Base-by-base conservation (phyloP, 2,329 filamentous ascomycete species). In the Emergomyces orientalis region DNA sequence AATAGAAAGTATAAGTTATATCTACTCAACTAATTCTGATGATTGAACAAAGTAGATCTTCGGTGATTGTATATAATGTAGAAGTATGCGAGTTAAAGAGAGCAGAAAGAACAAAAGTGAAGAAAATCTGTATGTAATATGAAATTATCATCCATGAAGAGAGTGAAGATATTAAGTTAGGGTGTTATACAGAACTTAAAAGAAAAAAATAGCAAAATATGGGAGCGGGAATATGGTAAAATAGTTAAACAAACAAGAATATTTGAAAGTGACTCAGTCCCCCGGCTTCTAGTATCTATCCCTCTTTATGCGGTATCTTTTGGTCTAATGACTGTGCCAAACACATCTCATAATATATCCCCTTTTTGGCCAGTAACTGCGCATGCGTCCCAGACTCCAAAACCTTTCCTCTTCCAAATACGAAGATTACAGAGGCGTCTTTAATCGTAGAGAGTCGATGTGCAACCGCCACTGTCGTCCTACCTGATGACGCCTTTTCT, bases 401-500 rank as follows among this genome's bases (percentile, higher is more conserved):
- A 30, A 79, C 71, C 59, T 63, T 71, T 2, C 77, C 77, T 4
- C 72, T 70, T 25, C 73, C 73, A 62, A 79, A 70, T 32, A 79
- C 77, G 17, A 95, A 88, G 67, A 96, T 96, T 68, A 91, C 91
- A 74, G 96, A 87, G 0, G 91, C 91, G 68, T 91, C 86, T 74
- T 84, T 88, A 76, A 96, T 92, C 9, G 91, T 96, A 0, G 88
- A 92, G 5, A 96, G 82, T 68, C 91, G 85, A 77, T 96, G 91
- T 37, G 91, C 91, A 72, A 96, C 95, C 2, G 89, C 88, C 69
- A 96, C 93, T 1, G 90, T 95, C 0, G 91, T 96, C 58, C 91
- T 83, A 14, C 90, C 90, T 64, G 86, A 81, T 1, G 89, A 82
- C n/a, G 90, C 66, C 25, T 62, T 63, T 49, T 71, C 71, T 54